Conservation (phyloP, 129 eudicot genomes). For the Centella asiatica region DNA sequence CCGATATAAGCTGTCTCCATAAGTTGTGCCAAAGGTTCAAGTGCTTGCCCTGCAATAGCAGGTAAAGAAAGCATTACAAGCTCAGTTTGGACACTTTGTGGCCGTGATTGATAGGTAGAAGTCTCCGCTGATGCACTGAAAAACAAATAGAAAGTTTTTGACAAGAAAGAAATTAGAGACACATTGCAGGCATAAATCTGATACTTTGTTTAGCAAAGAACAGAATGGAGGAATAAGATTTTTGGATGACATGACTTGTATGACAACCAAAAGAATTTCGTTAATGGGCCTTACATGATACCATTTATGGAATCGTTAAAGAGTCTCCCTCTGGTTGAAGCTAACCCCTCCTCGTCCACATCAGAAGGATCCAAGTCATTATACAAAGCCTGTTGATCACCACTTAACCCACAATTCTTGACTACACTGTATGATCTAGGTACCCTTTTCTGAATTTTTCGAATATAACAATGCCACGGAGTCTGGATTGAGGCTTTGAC, state of each 20-base stretch:
- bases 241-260: not conserved
- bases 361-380: slow-evolving; percentile 29
- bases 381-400: slow-evolving; percentile 37
- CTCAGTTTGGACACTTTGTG: slow-evolving; percentile 47
- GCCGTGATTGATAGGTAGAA: not conserved
- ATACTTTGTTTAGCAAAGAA: no score
- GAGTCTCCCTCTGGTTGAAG: slow-evolving; percentile 32
- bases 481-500: slow-evolving; percentile 9
- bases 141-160: not conserved
- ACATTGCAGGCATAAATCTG: not conserved
- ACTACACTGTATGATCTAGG: slow-evolving; percentile 28
- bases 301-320: slow-evolving; percentile 35
- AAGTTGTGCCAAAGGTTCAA: slow-evolving; percentile 65
- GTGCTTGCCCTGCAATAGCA: slow-evolving; percentile 66
- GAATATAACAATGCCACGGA: slow-evolving; percentile 12
- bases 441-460: slow-evolving; percentile 20
- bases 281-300: slow-evolving; percentile 24
- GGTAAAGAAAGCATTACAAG: slow-evolving; percentile 59
- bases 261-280: not conserved
- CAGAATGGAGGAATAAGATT: not conserved
- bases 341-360: slow-evolving; percentile 26
- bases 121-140: slow-evolving; percentile 31
- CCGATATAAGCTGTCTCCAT: slow-evolving; percentile 75
- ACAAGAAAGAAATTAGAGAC: not conserved
- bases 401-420: slow-evolving; percentile 38